A percentile compares a stretch with the other conserved stretches of the same genome.
Evolutionary conservation across 805 yeast genomes (phyloP).

Genomic region (Candida germanica): DNA sequence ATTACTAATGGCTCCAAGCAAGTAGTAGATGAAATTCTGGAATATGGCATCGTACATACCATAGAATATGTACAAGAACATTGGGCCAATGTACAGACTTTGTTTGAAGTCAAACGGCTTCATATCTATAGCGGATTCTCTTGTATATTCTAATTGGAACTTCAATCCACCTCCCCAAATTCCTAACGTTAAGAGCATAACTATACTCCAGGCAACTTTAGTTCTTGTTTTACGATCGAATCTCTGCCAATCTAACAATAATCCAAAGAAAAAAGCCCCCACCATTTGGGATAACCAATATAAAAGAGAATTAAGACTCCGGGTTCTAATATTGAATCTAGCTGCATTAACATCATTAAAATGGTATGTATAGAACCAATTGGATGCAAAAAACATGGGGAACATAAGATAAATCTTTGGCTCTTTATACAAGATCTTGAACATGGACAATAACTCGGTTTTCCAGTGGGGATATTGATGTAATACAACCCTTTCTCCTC

Average conservation of each 20-base stretch:
- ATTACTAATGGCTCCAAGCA: slow-evolving; percentile 57
- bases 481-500: slow-evolving; percentile 27
- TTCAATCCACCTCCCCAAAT: slow-evolving; percentile 61
- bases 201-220: slow-evolving; percentile 40
- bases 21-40: slow-evolving; percentile 58
- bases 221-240: slow-evolving; percentile 45
- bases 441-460: slow-evolving; percentile 32
- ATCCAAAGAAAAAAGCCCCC: slow-evolving; percentile 51
- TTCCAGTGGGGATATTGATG: slow-evolving; percentile 46
- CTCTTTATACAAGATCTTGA: slow-evolving; percentile 11
- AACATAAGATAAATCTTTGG: slow-evolving; percentile 46
- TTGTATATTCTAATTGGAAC: slow-evolving; percentile 40
- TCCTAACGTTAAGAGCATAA: slow-evolving; percentile 39
- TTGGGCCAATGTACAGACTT: slow-evolving; percentile 50
- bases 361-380: slow-evolving; percentile 66
- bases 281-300: slow-evolving; percentile 61
- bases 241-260: slow-evolving; percentile 41
- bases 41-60: slow-evolving; percentile 58
- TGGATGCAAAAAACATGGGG: slow-evolving; percentile 62
- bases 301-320: slow-evolving; percentile 56
- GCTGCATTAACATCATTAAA: slow-evolving; percentile 55
- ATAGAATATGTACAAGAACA: slow-evolving; percentile 60
- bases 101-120: slow-evolving; percentile 46
- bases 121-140: slow-evolving; percentile 21
- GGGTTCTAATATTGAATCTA: slow-evolving; percentile 54